Evolutionary conservation across 257 asterid species (phyloP).

Genomic region (Nicotiana obtusifolia): DNA sequence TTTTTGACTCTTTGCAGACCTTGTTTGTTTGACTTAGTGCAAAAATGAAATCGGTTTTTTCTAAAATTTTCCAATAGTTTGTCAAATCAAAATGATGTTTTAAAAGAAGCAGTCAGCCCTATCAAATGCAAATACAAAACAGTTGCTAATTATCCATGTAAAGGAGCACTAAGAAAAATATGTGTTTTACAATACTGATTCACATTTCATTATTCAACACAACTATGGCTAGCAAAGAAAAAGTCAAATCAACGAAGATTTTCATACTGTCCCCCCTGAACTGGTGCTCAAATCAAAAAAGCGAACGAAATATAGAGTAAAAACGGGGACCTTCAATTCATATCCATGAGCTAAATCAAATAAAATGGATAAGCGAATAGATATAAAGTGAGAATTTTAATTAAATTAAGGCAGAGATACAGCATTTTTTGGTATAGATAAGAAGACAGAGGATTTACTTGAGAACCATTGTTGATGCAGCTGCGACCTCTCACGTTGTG

Average conservation of each 20-base stretch:
- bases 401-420: no score
- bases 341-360: no score
- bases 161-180: no score
- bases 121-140: not conserved
- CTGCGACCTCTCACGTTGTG: not conserved
- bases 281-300: not conserved
- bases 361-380: no score
- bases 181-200: not conserved
- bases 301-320: not conserved
- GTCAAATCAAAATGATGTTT: not conserved
- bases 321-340: not conserved
- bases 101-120: not conserved
- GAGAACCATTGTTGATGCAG: constrained; percentile 4
- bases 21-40: not conserved
- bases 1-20: no score
- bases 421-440: not conserved
- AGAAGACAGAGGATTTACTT: not conserved
- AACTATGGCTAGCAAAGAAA: not conserved
- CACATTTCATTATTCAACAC: not conserved
- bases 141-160: not conserved
- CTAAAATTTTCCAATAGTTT: not conserved
- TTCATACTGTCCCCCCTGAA: not conserved
- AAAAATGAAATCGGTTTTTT: not conserved
- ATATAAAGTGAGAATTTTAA: no score
- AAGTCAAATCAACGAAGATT: not conserved